Percentiles rank a stretch among this genome's conserved stretches.
Conservation (phyloP, 2,329 filamentous ascomycete species). For the Tolypocladium ovalisporum region DNA sequence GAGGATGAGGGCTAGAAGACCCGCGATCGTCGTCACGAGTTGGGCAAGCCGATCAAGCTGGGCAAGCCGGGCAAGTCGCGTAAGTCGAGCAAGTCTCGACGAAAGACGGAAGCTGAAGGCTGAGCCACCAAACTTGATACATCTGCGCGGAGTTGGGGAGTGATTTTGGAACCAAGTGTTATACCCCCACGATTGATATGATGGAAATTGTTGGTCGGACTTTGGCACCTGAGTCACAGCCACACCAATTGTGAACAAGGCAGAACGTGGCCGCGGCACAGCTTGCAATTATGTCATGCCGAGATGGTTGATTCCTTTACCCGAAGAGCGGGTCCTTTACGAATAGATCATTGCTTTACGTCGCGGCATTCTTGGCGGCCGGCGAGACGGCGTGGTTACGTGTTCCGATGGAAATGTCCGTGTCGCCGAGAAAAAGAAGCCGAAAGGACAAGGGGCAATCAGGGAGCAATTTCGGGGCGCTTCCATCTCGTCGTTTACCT, state of each 20-base stretch:
- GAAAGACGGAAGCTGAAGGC: background rate
- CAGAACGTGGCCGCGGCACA: background rate
- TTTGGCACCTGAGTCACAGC: background rate
- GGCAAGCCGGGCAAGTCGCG: no score
- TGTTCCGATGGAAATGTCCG: background rate
- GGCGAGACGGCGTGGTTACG: no score
- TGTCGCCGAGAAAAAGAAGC: no score
- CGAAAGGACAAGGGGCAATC: background rate
- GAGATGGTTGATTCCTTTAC: background rate
- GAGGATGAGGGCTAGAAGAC: constrained; percentile 35
- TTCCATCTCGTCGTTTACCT: background rate
- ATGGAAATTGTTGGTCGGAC: background rate
- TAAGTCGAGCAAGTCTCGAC: background rate
- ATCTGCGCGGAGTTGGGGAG: background rate
- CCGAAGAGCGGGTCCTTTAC: background rate
- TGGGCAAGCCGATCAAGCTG: background rate
- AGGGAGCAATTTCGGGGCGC: background rate
- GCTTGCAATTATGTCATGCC: background rate
- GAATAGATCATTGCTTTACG: background rate
- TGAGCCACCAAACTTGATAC: background rate
- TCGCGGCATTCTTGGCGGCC: background rate
- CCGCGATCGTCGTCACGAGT: background rate
- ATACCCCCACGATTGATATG: background rate
- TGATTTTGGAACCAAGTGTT: background rate
- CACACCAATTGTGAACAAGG: background rate